A percentile compares a stretch with the other conserved stretches of the same genome.
Conservation (phyloP, 345 rosid genomes). For the Eutrema heterophyllum region DNA sequence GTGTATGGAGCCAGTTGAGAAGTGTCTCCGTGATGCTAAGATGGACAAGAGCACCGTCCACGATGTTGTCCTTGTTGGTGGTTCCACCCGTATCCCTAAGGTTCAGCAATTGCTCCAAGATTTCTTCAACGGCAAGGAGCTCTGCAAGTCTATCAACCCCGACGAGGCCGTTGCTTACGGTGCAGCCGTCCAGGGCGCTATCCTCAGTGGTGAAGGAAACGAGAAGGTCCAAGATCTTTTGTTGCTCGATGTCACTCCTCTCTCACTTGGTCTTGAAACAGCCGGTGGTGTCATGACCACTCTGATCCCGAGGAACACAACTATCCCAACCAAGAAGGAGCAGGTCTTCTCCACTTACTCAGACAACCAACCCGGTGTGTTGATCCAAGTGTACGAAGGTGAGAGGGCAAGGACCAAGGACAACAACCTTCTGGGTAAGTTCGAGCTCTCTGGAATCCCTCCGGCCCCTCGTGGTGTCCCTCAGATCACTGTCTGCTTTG, state of each 20-base stretch:
- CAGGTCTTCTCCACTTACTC: constrained; percentile 75
- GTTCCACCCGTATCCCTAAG: constrained; percentile 79
- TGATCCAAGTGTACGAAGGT: constrained; percentile 78
- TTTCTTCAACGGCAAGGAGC: constrained; percentile 79
- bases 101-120: constrained; percentile 72
- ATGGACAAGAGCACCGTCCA: constrained; percentile 69
- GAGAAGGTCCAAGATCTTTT: constrained; percentile 88
- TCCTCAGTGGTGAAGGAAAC: constrained; percentile 71
- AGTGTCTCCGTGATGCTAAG: constrained; percentile 66
- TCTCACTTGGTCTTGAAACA: constrained; percentile 69
- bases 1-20: constrained; percentile 74
- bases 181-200: constrained; percentile 86
- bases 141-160: constrained; percentile 76
- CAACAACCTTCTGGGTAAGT: constrained; percentile 76
- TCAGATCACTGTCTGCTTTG: constrained; percentile 72
- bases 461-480: constrained; percentile 85
- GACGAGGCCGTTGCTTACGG: constrained; percentile 88
- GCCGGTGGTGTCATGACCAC: constrained; percentile 85
- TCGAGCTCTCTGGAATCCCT: constrained; percentile 73
- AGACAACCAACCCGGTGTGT: constrained; percentile 75
- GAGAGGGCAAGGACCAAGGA: constrained; percentile 77
- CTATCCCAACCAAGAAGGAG: constrained; percentile 71
- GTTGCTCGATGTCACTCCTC: constrained; percentile 67
- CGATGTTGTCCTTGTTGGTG: constrained; percentile 73
- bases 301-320: constrained; percentile 70